Evolutionary conservation across 2,329 filamentous ascomycete genomes (phyloP).

Genomic region (Fusarium humuli): DNA sequence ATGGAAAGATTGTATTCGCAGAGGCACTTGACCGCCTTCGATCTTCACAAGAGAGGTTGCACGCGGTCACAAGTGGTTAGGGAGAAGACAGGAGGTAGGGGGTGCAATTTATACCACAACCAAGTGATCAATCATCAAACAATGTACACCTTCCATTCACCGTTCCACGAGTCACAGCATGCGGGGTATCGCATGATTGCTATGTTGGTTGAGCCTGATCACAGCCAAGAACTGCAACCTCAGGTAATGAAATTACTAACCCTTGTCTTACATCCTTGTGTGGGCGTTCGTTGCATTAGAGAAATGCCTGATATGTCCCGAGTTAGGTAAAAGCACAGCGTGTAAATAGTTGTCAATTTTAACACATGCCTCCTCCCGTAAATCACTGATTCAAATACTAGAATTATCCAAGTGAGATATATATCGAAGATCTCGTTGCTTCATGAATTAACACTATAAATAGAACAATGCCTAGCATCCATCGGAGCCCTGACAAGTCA

Average conservation of each 20-base stretch:
- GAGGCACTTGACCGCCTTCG: neutral
- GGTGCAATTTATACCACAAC: slow-evolving; percentile 32
- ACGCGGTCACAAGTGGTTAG: neutral
- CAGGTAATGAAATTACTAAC: slow-evolving; percentile 42
- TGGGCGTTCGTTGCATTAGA: neutral
- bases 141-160: slow-evolving; percentile 4
- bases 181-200: slow-evolving; percentile 44
- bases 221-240: slow-evolving; percentile 44
- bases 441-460: slow-evolving; percentile 31
- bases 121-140: slow-evolving; percentile 15
- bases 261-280: slow-evolving; percentile 36
- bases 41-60: neutral
- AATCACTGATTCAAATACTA: neutral
- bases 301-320: slow-evolving; percentile 23
- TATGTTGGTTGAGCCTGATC: slow-evolving; percentile 14
- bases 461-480: slow-evolving; percentile 6
- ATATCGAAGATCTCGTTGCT: slow-evolving; percentile 27
- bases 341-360: neutral
- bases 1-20: neutral
- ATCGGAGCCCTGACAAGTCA: slow-evolving; percentile 3
- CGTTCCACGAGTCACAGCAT: slow-evolving; percentile 23
- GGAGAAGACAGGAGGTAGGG: neutral
- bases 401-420: neutral
- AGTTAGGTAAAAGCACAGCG: neutral
- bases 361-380: slow-evolving; percentile 1